phyloP scores from a whole-genome alignment of 2,329 filamentous ascomycete genomes.

The Botryotinia convoluta region DNA sequence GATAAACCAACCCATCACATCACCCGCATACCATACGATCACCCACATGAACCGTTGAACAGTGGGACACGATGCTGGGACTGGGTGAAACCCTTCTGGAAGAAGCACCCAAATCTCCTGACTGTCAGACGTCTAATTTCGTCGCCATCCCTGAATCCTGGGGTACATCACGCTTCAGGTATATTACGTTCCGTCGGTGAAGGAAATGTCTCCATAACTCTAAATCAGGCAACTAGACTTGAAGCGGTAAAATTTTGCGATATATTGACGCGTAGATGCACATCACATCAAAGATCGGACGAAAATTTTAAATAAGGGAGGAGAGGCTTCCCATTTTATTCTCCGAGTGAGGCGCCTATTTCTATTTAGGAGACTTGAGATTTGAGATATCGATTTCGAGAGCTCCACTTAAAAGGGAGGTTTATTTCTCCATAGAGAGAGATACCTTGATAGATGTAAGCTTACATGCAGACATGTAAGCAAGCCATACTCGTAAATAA shows the following conservation, averaged over 20 bases:
- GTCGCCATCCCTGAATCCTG: neutral
- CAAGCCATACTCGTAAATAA: neutral
- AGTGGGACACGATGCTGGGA: neutral
- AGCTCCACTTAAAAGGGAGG: neutral
- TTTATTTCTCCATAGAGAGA: neutral
- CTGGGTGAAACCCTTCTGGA: neutral
- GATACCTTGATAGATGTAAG: neutral
- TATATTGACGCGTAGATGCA: neutral
- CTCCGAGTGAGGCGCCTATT: conserved; percentile 5
- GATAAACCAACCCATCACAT: neutral
- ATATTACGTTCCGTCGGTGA: neutral
- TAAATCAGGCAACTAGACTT: neutral
- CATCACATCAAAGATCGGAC: neutral
- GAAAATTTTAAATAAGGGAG: neutral
- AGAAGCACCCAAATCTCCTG: neutral
- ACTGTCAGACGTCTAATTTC: neutral
- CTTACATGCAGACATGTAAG: neutral
- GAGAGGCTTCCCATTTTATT: neutral
- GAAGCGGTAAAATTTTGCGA: neutral
- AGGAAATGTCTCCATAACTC: neutral
- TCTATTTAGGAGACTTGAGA: neutral
- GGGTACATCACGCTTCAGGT: conserved; percentile 1
- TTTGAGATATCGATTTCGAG: neutral
- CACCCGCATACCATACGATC: conserved; percentile 12
- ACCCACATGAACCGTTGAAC: conserved; percentile 7